Evolutionary conservation across 2,329 filamentous ascomycete species (phyloP).

Genomic region (Nigrospora osmanthi): DNA sequence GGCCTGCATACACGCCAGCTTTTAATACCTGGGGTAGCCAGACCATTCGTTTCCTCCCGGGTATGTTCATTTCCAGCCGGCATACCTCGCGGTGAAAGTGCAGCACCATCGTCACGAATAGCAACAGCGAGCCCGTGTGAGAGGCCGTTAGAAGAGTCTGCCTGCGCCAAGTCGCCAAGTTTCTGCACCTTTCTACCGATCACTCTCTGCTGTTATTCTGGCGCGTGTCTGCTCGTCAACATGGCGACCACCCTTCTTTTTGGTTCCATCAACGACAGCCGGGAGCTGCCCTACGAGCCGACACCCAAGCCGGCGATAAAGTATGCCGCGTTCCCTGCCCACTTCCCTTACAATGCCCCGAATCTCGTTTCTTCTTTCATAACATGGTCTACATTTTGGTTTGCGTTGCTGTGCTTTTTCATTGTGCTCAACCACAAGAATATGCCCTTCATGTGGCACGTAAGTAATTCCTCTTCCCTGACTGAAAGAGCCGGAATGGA

Average conservation of each 20-base stretch:
- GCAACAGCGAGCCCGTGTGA: no score
- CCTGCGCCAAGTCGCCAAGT: no score
- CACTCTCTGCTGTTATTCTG: no score
- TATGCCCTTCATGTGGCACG: constrained; percentile 54
- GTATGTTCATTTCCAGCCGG: no score
- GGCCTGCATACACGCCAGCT: no score
- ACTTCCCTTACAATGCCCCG: background rate
- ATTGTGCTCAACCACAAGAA: constrained; percentile 48
- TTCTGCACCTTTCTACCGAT: no score
- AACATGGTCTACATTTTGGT: constrained; percentile 21
- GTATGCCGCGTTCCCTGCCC: background rate
- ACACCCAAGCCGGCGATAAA: constrained; percentile 4
- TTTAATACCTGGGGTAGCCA: no score
- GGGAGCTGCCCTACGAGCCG: constrained; percentile 9
- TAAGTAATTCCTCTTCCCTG: constrained; percentile 25
- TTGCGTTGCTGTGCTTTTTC: constrained; percentile 25
- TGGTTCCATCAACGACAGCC: constrained; percentile 14
- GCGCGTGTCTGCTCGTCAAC: background rate
- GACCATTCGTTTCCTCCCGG: no score
- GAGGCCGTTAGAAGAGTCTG: no score
- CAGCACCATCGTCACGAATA: no score
- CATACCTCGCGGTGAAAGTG: no score
- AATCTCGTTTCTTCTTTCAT: constrained; percentile 10
- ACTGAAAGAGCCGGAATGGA: background rate
- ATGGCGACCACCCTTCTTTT: constrained; percentile 15